These are phyloP conservation scores for Reutealis trisperma DNA, from an alignment of 345 rosid species.

Conservation along the genomic window DNA sequence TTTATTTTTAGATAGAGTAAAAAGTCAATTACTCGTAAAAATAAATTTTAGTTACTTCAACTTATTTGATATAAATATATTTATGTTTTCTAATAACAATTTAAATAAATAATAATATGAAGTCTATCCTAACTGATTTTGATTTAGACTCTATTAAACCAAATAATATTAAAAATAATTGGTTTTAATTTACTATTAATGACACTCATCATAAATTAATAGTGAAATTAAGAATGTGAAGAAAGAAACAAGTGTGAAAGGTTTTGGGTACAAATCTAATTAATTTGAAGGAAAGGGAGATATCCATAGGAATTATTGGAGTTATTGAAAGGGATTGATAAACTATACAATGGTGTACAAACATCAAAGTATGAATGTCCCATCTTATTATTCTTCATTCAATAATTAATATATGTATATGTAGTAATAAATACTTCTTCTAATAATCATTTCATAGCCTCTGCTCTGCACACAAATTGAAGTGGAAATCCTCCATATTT, in stretches of 20 bases:
- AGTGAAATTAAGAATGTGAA: neutral
- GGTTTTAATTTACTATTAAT: neutral
- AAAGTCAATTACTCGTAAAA: too few relatives aligned
- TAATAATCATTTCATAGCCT: neutral
- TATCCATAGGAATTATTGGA: constrained; percentile 32
- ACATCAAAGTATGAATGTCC: constrained; percentile 32
- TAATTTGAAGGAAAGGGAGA: constrained; percentile 14
- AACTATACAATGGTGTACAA: neutral
- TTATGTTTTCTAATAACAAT: too few relatives aligned
- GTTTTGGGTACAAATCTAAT: neutral
- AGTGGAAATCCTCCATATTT: neutral
- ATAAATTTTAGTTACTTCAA: too few relatives aligned
- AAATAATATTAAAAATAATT: too few relatives aligned
- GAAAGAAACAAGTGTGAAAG: neutral
- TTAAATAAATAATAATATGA: too few relatives aligned
- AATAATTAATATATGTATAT: neutral
- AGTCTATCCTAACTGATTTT: too few relatives aligned
- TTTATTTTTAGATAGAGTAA: too few relatives aligned
- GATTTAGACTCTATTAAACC: too few relatives aligned
- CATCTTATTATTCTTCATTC: constrained; percentile 31
- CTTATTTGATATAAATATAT: too few relatives aligned
- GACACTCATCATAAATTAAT: too few relatives aligned
- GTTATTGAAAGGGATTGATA: constrained; percentile 33
- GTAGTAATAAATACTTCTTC: constrained; percentile 14
- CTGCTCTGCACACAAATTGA: neutral